These are phyloP conservation scores for Clitoria ternatea DNA, from an alignment of 306 rosid genomes.

Conservation along the genomic window DNA sequence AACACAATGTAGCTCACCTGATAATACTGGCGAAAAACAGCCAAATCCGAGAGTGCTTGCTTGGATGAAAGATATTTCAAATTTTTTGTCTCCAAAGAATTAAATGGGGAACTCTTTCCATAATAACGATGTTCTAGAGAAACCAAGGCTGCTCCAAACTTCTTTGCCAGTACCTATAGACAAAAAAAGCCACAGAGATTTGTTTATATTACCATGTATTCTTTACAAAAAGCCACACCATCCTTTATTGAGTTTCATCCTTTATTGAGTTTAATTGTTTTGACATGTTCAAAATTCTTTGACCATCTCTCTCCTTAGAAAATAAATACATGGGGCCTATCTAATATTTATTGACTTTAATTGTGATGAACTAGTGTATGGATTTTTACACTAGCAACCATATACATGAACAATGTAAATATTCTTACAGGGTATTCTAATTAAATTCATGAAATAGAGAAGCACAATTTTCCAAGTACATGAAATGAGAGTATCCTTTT, in stretches of 20 bases:
- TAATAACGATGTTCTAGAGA: constrained; percentile 96
- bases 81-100: constrained; percentile 59
- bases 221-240: not conserved
- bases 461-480: not conserved
- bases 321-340: not conserved
- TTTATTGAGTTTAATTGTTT: too few species aligned
- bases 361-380: too few species aligned
- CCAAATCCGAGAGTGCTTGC: constrained; percentile 94
- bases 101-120: constrained; percentile 85
- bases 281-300: not conserved
- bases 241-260: too few species aligned
- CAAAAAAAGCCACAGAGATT: not conserved
- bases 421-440: too few species aligned
- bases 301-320: not conserved
- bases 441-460: not conserved
- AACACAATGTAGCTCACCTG: constrained; percentile 50
- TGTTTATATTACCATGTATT: not conserved
- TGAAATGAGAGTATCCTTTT: not conserved
- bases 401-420: too few species aligned
- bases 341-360: too few species aligned
- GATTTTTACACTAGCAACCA: too few species aligned
- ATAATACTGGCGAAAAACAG: constrained; percentile 71
- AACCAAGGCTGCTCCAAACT: constrained; percentile 92
- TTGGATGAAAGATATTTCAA: constrained; percentile 89
- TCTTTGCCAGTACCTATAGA: constrained; percentile 79